Evolutionary conservation across 495 filamentous ascomycete genomes (phyloP).

Genomic region (Aspergillus saccharolyticus): DNA sequence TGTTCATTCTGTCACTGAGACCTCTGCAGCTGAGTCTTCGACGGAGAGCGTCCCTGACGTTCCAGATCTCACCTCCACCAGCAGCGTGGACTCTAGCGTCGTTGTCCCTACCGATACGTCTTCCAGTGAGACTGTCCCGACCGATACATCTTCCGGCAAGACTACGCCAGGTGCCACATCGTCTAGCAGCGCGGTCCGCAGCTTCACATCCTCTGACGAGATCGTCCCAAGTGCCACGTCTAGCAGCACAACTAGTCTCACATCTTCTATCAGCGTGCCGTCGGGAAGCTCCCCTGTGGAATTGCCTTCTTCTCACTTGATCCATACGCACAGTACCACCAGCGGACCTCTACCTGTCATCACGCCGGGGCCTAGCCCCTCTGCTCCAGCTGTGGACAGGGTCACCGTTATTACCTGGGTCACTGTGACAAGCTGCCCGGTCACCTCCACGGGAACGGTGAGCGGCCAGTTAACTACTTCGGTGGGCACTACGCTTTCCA

Average conservation of each 20-base stretch:
- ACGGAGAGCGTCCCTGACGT: not conserved
- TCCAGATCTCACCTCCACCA: not conserved
- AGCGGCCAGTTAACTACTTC: constrained; percentile 26
- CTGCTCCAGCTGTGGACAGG: not conserved
- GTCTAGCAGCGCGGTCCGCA: not conserved
- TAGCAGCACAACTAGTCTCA: not conserved
- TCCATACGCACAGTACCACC: not conserved
- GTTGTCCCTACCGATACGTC: not conserved
- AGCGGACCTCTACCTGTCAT: not conserved
- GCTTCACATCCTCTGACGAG: not conserved
- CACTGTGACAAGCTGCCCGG: constrained; percentile 26
- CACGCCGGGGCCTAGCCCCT: not conserved
- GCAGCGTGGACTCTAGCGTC: not conserved
- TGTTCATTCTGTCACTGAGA: constrained; percentile 29
- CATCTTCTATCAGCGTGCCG: not conserved
- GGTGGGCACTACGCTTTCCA: constrained; percentile 30
- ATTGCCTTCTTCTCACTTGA: not conserved
- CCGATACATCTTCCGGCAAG: not conserved
- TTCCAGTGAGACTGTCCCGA: not conserved
- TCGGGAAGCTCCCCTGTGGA: constrained; percentile 16
- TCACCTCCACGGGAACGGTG: constrained; percentile 29
- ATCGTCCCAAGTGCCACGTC: not conserved
- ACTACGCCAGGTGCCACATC: not conserved
- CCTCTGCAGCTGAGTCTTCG: not conserved
- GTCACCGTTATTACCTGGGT: constrained; percentile 23